Evolutionary conservation across 2,329 filamentous ascomycete species (phyloP).

Genomic region (Magnaporthiopsis rhizophila): DNA sequence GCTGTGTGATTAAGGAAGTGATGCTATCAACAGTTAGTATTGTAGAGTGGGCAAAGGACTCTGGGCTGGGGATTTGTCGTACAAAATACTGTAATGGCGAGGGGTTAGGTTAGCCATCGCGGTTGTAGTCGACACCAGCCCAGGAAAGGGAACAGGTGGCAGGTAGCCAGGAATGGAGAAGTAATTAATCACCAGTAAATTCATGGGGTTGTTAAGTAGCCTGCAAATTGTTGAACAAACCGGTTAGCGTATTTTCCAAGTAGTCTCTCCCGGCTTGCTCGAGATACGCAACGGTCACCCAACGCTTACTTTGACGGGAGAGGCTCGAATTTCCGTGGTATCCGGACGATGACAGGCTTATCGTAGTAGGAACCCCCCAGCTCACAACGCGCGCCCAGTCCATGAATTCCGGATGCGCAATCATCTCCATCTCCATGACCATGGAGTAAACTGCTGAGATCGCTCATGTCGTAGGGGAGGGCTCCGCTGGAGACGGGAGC

Average conservation of each 20-base stretch:
- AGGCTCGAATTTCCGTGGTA: constrained; percentile 39
- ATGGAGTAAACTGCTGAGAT: constrained; percentile 1
- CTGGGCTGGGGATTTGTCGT: background rate
- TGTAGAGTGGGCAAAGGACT: background rate
- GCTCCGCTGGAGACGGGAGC: background rate
- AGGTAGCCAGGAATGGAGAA: background rate
- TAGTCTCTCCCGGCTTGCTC: background rate
- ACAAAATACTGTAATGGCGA: constrained; percentile 33
- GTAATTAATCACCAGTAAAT: constrained; percentile 47
- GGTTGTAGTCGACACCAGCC: background rate
- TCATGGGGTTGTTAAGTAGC: constrained; percentile 67
- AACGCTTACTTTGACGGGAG: constrained; percentile 30
- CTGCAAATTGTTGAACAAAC: background rate
- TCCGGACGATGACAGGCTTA: constrained; percentile 55
- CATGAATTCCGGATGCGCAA: background rate
- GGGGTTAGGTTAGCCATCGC: background rate
- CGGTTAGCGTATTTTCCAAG: background rate
- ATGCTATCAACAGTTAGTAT: constrained; percentile 22
- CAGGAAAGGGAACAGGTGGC: no score
- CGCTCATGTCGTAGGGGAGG: background rate
- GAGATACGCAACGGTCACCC: background rate
- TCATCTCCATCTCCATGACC: background rate
- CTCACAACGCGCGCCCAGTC: constrained; percentile 20
- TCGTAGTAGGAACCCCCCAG: constrained; percentile 58
- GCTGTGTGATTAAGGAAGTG: constrained; percentile 75